Base-by-base conservation (phyloP, 1,284 basidiomycete genomes). In the Sporisorium graminicola region DNA sequence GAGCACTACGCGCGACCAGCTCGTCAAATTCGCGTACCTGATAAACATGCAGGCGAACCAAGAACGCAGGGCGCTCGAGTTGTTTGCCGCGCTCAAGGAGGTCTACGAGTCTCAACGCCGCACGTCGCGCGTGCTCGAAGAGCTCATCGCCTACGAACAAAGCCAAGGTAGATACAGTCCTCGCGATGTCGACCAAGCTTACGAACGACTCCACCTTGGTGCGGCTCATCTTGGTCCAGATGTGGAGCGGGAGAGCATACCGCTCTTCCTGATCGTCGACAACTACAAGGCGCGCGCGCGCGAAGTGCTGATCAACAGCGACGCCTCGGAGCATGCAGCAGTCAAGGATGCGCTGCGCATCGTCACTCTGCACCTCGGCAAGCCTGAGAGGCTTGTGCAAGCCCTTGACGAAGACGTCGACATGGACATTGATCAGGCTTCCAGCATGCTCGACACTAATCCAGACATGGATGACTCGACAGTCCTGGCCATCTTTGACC, bases 401-500 rank as follows among this genome's bases (percentile, higher is more conserved):
- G 65, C 58, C 29, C 47, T 68, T 16, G 53, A 68, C 13, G 63
- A 70, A 26, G 56, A 59, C 12, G 58, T 78, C 40, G 71, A 74
- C 6, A 78, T 94, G 90, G 91, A 90, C 47, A 89, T 91, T 7
- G 90, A 90, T 43, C 88, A 89, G 75, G 94, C 94, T 26, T 94
- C 92, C 81, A 87, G 88, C 59, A 90, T 91, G 44, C 87, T 95
- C 47, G 92, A 92, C 72, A 88, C 92, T 43, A 90, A 91, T 8
- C 86, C 87, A 54, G 91, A 91, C 16, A 88, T 91, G 8, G 92
- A 93, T 56, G 94, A 95, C 60, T 86, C 88, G 13, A 91, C 93
- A 88, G 82, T 95, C 35, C 88, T 93, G 58, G 91, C 90, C 2
- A 89, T 94, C 10, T 94, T 89, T 81, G 86, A 88, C 50, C 89